A percentile compares a stretch with the other conserved stretches of the same genome.
Conservation (phyloP, 2,329 filamentous ascomycete species). For the Clarireedia homoeocarpa region DNA sequence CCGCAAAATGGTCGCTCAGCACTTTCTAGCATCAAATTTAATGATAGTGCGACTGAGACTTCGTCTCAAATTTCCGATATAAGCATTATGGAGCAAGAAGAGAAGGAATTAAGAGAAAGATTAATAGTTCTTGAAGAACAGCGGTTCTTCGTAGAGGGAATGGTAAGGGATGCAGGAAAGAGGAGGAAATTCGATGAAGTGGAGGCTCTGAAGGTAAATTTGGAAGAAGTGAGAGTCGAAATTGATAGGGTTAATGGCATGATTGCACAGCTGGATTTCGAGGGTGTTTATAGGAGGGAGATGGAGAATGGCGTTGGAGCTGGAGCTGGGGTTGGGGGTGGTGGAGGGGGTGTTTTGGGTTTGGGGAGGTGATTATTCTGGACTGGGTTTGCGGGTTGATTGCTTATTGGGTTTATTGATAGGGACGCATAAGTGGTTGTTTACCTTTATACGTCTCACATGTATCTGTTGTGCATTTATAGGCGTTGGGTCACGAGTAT, state of each 20-base stretch:
- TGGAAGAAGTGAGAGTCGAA: slow-evolving; percentile 58
- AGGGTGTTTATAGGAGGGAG: slow-evolving; percentile 24
- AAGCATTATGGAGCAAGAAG: slow-evolving; percentile 56
- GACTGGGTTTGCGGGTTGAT: no score
- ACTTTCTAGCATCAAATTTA: slow-evolving; percentile 52
- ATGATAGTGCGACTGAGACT: slow-evolving; percentile 36
- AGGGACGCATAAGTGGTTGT: no score
- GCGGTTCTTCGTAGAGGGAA: slow-evolving; percentile 63
- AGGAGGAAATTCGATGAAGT: slow-evolving; percentile 64
- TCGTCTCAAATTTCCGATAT: slow-evolving; percentile 46
- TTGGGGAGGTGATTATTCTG: slow-evolving; percentile 5
- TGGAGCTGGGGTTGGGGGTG: neutral
- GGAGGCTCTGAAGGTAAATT: slow-evolving; percentile 52
- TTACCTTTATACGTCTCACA: no score
- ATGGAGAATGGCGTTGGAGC: neutral
- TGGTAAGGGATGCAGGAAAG: slow-evolving; percentile 61
- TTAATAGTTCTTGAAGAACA: slow-evolving; percentile 67
- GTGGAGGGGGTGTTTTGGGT: slow-evolving; percentile 7
- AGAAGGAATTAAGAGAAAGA: slow-evolving; percentile 58
- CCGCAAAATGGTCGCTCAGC: slow-evolving; percentile 30
- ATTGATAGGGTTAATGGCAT: slow-evolving; percentile 55
- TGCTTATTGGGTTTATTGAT: no score
- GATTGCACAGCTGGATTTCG: slow-evolving; percentile 45
- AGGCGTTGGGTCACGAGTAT: no score
- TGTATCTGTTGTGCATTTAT: no score